Evolutionary conservation across 345 rosid genomes (phyloP).

Genomic region (Excoecaria agallocha): DNA sequence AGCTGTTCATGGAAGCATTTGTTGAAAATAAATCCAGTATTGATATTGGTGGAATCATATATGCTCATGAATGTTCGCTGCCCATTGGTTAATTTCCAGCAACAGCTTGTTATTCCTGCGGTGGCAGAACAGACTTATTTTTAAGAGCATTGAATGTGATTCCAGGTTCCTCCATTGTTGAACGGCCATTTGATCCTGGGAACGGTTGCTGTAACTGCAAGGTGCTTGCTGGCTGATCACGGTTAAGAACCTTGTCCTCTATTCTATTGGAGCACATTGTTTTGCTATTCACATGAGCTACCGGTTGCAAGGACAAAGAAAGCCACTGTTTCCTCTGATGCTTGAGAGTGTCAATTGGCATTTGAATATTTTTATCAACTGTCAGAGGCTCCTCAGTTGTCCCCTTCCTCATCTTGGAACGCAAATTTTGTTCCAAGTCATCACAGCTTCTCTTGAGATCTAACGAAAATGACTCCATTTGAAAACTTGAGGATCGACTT

Average conservation of each 20-base stretch:
- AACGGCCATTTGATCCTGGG: neutral
- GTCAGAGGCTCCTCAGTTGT: neutral
- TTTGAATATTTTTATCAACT: neutral
- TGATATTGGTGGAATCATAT: neutral
- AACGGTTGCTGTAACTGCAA: neutral
- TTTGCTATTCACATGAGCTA: neutral
- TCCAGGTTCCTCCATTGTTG: neutral
- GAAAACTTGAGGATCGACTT: neutral
- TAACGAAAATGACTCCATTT: neutral
- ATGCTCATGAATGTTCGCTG: neutral
- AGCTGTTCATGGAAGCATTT: neutral
- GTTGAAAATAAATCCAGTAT: neutral
- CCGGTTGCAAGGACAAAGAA: neutral
- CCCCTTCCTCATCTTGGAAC: conserved; percentile 2
- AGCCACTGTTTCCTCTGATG: conserved; percentile 3
- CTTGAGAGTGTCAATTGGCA: neutral
- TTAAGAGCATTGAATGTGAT: neutral
- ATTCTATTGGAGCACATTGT: neutral
- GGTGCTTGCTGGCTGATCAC: neutral
- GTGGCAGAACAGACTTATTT: neutral
- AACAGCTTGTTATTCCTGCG: neutral
- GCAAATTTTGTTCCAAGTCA: neutral
- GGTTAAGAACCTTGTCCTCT: neutral
- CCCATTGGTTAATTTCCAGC: neutral
- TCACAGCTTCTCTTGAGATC: conserved; percentile 15